phyloP scores from a whole-genome alignment of 2,329 filamentous ascomycete species.

The Samsoniella hepiali region DNA sequence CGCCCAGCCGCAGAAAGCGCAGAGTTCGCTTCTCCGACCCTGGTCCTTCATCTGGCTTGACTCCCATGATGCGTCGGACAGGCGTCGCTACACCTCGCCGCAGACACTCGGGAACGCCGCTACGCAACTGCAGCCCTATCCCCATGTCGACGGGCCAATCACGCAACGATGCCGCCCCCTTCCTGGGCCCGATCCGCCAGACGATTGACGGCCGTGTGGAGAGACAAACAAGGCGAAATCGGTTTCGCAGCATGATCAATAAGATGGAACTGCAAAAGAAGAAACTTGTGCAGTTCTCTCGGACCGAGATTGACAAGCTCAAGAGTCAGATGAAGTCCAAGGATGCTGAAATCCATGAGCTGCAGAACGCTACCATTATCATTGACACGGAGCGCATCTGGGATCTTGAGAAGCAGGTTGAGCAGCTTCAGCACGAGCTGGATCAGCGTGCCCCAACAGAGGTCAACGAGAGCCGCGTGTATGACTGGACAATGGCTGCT shows the following conservation, averaged over 20 bases:
- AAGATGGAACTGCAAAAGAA: conserved; percentile 46
- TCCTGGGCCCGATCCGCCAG: conserved; percentile 44
- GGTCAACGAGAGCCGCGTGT: conserved; percentile 29
- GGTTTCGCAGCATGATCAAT: conserved; percentile 58
- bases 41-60: conserved; percentile 53
- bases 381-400: conserved; percentile 47
- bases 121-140: conserved; percentile 20
- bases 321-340: conserved; percentile 46
- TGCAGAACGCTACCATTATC: conserved; percentile 48
- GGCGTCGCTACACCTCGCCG: conserved; percentile 40
- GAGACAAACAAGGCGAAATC: conserved; percentile 53
- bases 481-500: conserved; percentile 52
- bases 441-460: conserved; percentile 21
- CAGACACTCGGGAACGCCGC: conserved; percentile 46
- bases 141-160: conserved; percentile 22
- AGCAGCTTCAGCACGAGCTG: conserved; percentile 35
- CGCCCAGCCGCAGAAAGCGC: conserved; percentile 39
- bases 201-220: conserved; percentile 56
- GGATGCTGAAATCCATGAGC: conserved; percentile 51
- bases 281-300: conserved; percentile 36
- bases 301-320: conserved; percentile 48
- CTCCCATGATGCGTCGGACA: conserved; percentile 55
- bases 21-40: conserved; percentile 60
- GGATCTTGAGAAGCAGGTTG: conserved; percentile 40
- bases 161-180: conserved; percentile 22